phyloP scores from a whole-genome alignment of 73 alveolate genomes.

The Paramecium sexaurelia region DNA sequence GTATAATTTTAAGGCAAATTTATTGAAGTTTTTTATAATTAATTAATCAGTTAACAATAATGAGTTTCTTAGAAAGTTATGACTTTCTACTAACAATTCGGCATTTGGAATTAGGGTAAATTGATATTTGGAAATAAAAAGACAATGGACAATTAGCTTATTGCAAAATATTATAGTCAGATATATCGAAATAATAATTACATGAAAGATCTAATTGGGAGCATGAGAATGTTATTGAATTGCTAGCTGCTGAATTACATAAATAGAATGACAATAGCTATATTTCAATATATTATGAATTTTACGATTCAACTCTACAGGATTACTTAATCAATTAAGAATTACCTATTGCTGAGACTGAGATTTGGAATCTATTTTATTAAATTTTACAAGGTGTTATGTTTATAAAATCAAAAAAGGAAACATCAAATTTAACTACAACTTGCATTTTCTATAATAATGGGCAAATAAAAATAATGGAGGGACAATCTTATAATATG shows the following conservation, averaged over 20 bases:
- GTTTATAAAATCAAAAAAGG: background rate
- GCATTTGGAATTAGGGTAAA: conserved; percentile 26
- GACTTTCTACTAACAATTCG: conserved; percentile 32
- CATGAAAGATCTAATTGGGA: conserved; percentile 44
- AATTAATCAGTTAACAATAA: background rate
- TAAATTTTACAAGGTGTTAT: background rate
- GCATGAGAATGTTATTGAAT: conserved; percentile 35
- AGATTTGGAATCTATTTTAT: background rate
- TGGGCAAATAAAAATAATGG: background rate
- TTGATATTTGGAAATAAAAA: conserved; percentile 45
- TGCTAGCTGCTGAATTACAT: conserved; percentile 38
- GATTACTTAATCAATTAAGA: background rate
- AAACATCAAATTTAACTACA: background rate
- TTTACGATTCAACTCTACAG: background rate
- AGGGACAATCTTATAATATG: background rate
- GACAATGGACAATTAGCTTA: background rate
- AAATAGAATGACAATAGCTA: background rate
- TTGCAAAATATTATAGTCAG: background rate
- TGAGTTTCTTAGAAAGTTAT: conserved; percentile 51
- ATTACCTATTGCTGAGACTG: background rate
- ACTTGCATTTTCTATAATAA: conserved; percentile 1
- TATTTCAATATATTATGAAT: conserved; percentile 19
- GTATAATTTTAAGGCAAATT: too few relatives aligned
- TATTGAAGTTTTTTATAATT: background rate
- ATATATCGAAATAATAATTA: background rate